Evolutionary conservation across 495 filamentous ascomycete genomes (phyloP).

Genomic region (Penicillium cinerascens): DNA sequence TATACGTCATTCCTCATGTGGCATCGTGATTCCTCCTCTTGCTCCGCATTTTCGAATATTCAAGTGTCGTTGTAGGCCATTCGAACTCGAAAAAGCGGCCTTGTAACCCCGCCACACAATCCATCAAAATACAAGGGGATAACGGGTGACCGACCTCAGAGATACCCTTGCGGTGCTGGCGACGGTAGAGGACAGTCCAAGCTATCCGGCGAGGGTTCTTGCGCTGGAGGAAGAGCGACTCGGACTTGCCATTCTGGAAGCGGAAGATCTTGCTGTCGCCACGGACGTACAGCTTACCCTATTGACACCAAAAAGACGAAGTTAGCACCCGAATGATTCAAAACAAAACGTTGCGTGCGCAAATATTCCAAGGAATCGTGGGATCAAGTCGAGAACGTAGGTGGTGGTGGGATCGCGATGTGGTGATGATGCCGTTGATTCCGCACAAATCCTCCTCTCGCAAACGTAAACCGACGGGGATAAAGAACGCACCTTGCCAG

Average conservation of each 20-base stretch:
- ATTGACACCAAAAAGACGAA: slow-evolving; percentile 26
- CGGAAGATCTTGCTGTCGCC: slow-evolving; percentile 99
- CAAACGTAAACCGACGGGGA: slow-evolving; percentile 18
- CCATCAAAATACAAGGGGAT: slow-evolving; percentile 23
- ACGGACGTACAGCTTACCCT: slow-evolving; percentile 99
- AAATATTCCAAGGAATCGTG: not conserved
- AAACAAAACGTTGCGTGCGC: slow-evolving; percentile 2
- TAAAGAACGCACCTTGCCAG: slow-evolving; percentile 81
- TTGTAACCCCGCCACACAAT: slow-evolving; percentile 8
- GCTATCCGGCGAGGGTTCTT: slow-evolving; percentile 99
- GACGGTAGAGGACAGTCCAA: slow-evolving; percentile 96
- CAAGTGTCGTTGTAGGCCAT: slow-evolving; percentile 1
- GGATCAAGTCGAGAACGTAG: not conserved
- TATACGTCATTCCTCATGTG: slow-evolving; percentile 4
- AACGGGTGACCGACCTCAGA: slow-evolving; percentile 78
- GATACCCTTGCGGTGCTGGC: slow-evolving; percentile 99
- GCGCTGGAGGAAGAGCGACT: slow-evolving; percentile 99
- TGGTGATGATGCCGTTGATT: slow-evolving; percentile 15
- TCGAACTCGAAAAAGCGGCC: slow-evolving; percentile 2
- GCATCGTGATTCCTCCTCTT: slow-evolving; percentile 17
- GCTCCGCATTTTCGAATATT: slow-evolving; percentile 8
- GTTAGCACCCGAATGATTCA: slow-evolving; percentile 23
- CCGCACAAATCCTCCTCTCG: slow-evolving; percentile 17
- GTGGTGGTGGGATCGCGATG: not conserved
- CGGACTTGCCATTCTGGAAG: slow-evolving; percentile 99